Percentiles rank a stretch among this genome's conserved stretches.
Conservation (phyloP, 2,329 filamentous ascomycete species). For the Shiraia sp. region DNA sequence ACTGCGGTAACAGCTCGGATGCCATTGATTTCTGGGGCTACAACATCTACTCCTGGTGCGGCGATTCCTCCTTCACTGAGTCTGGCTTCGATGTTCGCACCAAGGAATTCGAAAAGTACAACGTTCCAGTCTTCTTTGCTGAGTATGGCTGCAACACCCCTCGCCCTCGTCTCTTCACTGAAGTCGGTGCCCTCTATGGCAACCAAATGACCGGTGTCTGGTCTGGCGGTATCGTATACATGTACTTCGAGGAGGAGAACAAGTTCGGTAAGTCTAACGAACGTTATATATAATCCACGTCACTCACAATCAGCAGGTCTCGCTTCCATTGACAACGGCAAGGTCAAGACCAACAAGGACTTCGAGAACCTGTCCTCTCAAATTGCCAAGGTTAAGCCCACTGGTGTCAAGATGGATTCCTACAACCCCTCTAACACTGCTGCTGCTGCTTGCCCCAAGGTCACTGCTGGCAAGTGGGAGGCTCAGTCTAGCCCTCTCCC, state of each 20-base stretch:
- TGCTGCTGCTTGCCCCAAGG: conserved; percentile 70
- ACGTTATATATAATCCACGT: no score
- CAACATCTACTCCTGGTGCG: conserved; percentile 99
- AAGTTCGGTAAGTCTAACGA: conserved; percentile 68
- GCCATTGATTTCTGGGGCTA: conserved; percentile 98
- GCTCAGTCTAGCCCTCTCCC: conserved; percentile 71
- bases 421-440: conserved; percentile 78
- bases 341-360: conserved; percentile 64
- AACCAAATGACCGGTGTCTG: conserved; percentile 82
- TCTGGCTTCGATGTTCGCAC: conserved; percentile 85
- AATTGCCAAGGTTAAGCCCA: conserved; percentile 69
- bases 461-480: conserved; percentile 65
- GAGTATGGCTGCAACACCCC: conserved; percentile 93
- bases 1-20: conserved; percentile 69
- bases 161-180: conserved; percentile 77
- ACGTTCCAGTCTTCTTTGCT: conserved; percentile 79
- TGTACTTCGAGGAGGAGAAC: conserved; percentile 94
- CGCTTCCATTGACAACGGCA: conserved; percentile 61
- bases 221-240: conserved; percentile 97
- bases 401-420: conserved; percentile 63
- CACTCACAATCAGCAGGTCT: conserved; percentile 56
- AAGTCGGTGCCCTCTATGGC: conserved; percentile 81
- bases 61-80: conserved; percentile 71
- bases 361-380: conserved; percentile 66
- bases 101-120: conserved; percentile 84